phyloP scores from a whole-genome alignment of 495 filamentous ascomycete genomes.

The Penicillium roqueforti region DNA sequence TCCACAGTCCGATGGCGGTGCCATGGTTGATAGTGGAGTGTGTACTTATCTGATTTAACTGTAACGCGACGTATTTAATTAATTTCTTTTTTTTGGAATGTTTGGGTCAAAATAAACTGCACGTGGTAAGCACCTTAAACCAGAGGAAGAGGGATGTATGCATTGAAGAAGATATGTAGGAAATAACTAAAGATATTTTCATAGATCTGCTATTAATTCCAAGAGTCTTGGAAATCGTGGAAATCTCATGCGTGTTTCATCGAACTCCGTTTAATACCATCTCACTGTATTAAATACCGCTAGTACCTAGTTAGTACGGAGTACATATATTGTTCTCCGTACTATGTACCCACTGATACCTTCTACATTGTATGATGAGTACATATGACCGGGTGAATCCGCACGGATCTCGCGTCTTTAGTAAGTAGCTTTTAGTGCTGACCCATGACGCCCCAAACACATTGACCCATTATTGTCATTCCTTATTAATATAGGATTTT shows the following conservation, averaged over 20 bases:
- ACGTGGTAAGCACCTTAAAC: not conserved
- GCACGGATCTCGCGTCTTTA: not conserved
- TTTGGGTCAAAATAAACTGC: not conserved
- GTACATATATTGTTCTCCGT: too few relatives aligned
- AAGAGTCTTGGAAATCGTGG: too few relatives aligned
- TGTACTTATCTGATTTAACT: constrained; percentile 5
- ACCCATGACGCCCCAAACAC: not conserved
- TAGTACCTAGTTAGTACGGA: not conserved
- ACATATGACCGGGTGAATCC: not conserved
- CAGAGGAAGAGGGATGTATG: not conserved
- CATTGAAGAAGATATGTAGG: not conserved
- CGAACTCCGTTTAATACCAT: not conserved
- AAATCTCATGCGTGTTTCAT: not conserved
- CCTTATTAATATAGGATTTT: not conserved
- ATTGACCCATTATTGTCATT: not conserved
- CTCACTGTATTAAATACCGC: not conserved
- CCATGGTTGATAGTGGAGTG: not conserved
- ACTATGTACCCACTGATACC: not conserved
- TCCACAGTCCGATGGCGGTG: not conserved
- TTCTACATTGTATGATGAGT: not conserved
- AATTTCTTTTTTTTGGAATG: not conserved
- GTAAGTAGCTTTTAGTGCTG: not conserved
- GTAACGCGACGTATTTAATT: not conserved
- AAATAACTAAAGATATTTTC: not conserved
- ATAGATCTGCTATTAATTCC: not conserved